Evolutionary conservation across 164 flowering plant species (phyloP), one percentile per base, ranked within the genome.

Genomic region (Vitis rupestris): DNA sequence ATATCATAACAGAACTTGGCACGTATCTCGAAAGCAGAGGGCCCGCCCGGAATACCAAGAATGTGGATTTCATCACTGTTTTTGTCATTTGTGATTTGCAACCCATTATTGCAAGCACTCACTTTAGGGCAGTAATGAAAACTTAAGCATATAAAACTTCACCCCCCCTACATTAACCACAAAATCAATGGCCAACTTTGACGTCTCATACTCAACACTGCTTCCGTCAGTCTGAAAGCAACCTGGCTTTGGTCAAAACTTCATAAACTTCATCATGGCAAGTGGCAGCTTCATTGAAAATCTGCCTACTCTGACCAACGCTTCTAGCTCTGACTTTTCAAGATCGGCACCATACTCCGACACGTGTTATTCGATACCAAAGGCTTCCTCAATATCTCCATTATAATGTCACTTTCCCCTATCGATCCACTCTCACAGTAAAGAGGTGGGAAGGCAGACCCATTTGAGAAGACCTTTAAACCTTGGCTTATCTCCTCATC

Each of bases 1-100:
- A 95, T 90, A 57, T 97, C 95, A 71, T 95, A 95, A 79, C 99
- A 93, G 76, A 95, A 96, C 74, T 96, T 96, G 50, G 92, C 94
- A 80, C 98, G 90, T 59, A 86, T 79, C 73, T 96, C 99, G 72
- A 96, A 93, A 37, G 99, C 94, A 66, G 82, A 72, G 56, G 93
- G 78, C 4, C 99, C 98, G 9, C 99, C 99, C 3, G 98, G 98
- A 66, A 96, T 88, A 72, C 89, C 97, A 17, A 83, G 79, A 51
- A 96, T 78, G 71, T 72, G 65, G 54, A 96, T 63, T 77, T 90
- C 94, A 67, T 83, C 88, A 29, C 62, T 71, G 61, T 76, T 79
- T 58, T 82, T 80, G 16, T 83, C 94, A 68, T 70, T 78, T 17
- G 80, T 13, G 15, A 75, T 62, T 16, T n/a, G 89, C 71, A 13